Evolutionary conservation across 768 basidiomycete species (phyloP), one percentile per base, ranked within the genome.

Genomic region (Saitozyma podzolica): DNA sequence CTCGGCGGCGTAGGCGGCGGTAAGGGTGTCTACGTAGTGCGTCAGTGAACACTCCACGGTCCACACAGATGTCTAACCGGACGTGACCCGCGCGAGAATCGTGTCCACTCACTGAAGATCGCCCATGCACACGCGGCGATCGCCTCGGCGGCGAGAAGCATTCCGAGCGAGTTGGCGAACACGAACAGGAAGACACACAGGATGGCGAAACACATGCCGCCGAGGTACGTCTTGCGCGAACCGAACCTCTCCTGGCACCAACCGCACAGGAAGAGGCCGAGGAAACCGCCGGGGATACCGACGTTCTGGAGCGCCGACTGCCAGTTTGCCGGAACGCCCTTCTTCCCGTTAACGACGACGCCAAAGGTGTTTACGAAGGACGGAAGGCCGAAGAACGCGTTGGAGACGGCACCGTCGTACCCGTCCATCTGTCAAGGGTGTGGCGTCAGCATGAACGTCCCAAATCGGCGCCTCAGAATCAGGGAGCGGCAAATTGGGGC

Each of bases 251-350:
- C 62, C 40, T 67, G 66, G 40, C 29, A 16, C 41, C 50, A 60
- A 39, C 66, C 66, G 40, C 48, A 60, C n/a, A 67, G 50, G 29
- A 59, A 42, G 16, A 67, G 62, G 60, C 61, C 66, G 56, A 74
- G 45, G 56, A 73, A 68, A 9, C 63, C 67, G 16, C 75, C 75
- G 37, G 56, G 54, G 9, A 65, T 62, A 51, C 62, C 67, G 20
- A 65, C 74, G 66, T 76, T 74, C 29, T 43, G 37, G n/a, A 78
- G 51, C 8, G 62, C 75, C 5, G 70, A 54, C 42, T 77, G 77
- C 67, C 69, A 76, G 17, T 70, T 61, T 10, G 78, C 67, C 49
- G 78, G 67, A 20, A 65, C 67, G 53, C 64, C 57, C 17, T 61
- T 52, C 49, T 51, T 61, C 7, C n/a, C n/a, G 48, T n/a, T 54